These are phyloP conservation scores for Atalantia buxifolia DNA, from an alignment of 345 rosid genomes.

Conservation along the genomic window DNA sequence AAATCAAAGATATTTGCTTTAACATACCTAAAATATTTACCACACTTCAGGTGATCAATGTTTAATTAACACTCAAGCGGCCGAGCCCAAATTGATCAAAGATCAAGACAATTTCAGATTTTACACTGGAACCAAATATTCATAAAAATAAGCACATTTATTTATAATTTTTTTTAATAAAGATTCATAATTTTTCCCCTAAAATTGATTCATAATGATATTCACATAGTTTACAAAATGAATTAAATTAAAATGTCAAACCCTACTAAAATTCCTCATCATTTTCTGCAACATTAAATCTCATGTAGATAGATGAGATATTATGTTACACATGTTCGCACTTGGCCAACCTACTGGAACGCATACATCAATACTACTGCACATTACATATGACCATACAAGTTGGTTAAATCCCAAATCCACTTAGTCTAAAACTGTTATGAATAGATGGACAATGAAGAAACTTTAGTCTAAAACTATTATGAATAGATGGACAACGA, in stretches of 20 bases:
- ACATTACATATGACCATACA: background rate
- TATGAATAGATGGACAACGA: background rate
- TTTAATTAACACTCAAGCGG: background rate
- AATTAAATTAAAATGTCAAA: background rate
- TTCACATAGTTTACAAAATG: background rate
- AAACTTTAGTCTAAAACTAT: no score
- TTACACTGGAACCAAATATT: background rate
- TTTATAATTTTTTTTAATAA: background rate
- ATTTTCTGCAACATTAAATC: background rate
- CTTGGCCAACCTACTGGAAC: no score
- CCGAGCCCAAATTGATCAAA: conserved; percentile 1
- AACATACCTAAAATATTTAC: background rate
- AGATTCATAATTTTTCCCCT: background rate
- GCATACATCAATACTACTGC: background rate
- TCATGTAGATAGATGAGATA: background rate
- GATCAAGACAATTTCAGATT: background rate
- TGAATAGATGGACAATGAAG: no score
- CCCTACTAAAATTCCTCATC: background rate
- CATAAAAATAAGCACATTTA: background rate
- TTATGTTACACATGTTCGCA: background rate
- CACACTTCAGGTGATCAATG: background rate
- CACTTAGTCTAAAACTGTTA: background rate
- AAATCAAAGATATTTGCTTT: background rate
- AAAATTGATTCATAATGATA: background rate
- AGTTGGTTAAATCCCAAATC: background rate